Evolutionary conservation across 441 rosid genomes (phyloP), one percentile per base, ranked within the genome.

Genomic region (Populus trichocarpa): DNA sequence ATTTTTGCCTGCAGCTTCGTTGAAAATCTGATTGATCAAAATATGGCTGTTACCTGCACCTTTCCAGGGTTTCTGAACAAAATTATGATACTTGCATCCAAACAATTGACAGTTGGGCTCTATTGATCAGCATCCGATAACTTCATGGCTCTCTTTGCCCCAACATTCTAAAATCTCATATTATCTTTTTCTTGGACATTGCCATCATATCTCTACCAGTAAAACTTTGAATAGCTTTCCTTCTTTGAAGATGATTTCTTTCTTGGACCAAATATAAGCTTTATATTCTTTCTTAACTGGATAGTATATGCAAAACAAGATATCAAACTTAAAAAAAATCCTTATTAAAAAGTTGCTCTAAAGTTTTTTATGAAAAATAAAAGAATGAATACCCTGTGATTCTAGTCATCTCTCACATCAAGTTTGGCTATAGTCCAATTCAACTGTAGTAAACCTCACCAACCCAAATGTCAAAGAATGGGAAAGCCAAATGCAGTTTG

Each of bases 241-340:
- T 85, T 88, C 91, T 83, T 87, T 88, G 92, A 80, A 73, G 89
- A 85, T 82, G 90, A 81, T 86, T 84, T 84, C 88, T 87, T 91
- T 92, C 92, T 88, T 94, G 90, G 89, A 84, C 91, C 90, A 89
- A 86, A 82, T 87, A 90, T 86, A 87, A 78, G 92, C 91, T 86
- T 85, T 92, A 89, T 83, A 72, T 88, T 92, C 98, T 88, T 89
- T 88, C 83, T 85, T 88, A 82, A 90, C 91, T 91, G 93, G 89
- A 90, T 90, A 70, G 85, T 83, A 91, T 90, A 87, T 82, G 85
- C 88, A 91, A 85, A 89, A 88, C 85, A 85, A 84, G 72, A 87
- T 75, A 84, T 82, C 87, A 90, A 91, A 81, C 90, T 90, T 86
- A 84, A 84, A 40, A 81, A 50, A 8, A 46, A 80, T 83, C 82